These are phyloP conservation scores for Articulospora tetracladia DNA, from an alignment of 495 filamentous ascomycete genomes.

Conservation along the genomic window DNA sequence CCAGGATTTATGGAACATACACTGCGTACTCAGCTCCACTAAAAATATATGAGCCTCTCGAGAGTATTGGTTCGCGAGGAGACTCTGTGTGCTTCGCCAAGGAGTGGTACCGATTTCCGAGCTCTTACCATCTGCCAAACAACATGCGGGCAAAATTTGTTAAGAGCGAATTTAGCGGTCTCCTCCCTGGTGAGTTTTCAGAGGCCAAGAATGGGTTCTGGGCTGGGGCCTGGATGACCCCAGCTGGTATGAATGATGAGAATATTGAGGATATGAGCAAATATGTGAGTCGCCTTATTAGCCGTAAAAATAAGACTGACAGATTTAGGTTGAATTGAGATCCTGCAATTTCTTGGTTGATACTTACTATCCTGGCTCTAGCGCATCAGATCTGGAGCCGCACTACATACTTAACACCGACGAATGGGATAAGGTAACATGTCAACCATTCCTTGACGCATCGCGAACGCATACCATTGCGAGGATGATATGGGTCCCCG, in stretches of 20 bases:
- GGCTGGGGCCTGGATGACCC: conserved; percentile 74
- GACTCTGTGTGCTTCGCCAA: conserved; percentile 86
- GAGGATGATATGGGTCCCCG: conserved; percentile 80
- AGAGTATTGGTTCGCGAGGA: conserved; percentile 43
- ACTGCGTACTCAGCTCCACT: conserved; percentile 85
- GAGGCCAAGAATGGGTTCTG: conserved; percentile 62
- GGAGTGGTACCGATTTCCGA: conserved; percentile 98
- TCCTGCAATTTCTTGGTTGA: conserved; percentile 85
- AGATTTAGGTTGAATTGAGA: conserved; percentile 55
- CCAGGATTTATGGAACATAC: conserved; percentile 75
- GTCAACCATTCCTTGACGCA: conserved; percentile 77
- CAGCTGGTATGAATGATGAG: conserved; percentile 85
- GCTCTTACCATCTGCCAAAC: conserved; percentile 82
- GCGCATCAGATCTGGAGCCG: conserved; percentile 60
- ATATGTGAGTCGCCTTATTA: conserved; percentile 59
- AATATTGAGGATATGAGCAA: conserved; percentile 86
- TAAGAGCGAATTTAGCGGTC: conserved; percentile 80
- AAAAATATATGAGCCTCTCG: conserved; percentile 59
- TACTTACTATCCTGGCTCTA: conserved; percentile 64
- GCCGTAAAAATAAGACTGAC: conserved; percentile 5
- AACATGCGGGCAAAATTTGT: conserved; percentile 81
- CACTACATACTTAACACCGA: conserved; percentile 64
- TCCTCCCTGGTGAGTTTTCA: conserved; percentile 88
- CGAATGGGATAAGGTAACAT: conserved; percentile 71
- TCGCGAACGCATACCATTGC: conserved; percentile 66